Evolutionary conservation across 1,139 yeast genomes (phyloP), one percentile per base, ranked within the genome.

Genomic region (Kurtzmaniella natalensis): DNA sequence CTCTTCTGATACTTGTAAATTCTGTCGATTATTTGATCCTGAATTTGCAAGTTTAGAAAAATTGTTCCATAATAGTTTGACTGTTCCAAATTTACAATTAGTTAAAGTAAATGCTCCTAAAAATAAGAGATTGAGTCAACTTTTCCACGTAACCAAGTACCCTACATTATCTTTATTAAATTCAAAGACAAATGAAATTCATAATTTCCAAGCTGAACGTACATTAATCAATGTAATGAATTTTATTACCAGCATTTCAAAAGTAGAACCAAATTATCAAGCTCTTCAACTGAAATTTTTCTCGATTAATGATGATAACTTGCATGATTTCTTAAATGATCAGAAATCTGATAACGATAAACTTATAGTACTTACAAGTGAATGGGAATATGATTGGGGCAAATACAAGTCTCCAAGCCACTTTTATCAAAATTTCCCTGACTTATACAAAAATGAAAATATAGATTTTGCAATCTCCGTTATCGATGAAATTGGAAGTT

Each of bases 151-250:
- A 1, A 32, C 30, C 3, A 44, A 43, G 9, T 68, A 52, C 40
- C 74, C 74, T 2, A 51, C 64, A 0, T 40, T 68, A 20, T 56
- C 53, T 37, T 36, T 67, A 18, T 51, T 62, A 29, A 48, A 65
- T 36, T 50, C 45, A 33, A 36, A 44, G 9, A 55, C 61, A 7
- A 61, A 53, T 44, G 44, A 50, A 35, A 61, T 63, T 9, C 37
- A 40, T 9, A 39, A 47, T 1, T 65, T 51, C 42, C 44, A 41
- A 16, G 39, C 34, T 1, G 43, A 47, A 13, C 45, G 70, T 22
- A 51, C 52, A 32, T 42, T 62, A 10, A 50, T 51, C 5, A 42
- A 47, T 11, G 34, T 68, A 6, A 42, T 55, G 1, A 46, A 47
- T 10, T 63, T 55, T 34, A 41, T 64, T 9, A 38, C 32, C n/a